Evolutionary conservation across 2,329 filamentous ascomycete genomes (phyloP), one percentile per base, ranked within the genome.

Genomic region (Cucurbitaria berberidis): DNA sequence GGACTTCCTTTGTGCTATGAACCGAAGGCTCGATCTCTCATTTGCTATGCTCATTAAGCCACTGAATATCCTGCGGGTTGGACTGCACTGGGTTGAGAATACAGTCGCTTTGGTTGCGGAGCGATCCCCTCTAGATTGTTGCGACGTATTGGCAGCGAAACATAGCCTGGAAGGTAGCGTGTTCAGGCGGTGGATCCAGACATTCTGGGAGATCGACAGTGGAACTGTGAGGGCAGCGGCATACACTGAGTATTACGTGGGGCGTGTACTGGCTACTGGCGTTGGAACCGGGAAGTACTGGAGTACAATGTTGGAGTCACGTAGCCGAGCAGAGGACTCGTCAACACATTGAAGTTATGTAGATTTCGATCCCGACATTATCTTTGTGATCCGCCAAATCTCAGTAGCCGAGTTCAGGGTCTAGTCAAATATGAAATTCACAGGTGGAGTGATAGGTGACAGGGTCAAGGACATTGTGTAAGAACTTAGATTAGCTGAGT

Each of bases 141-240:
- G 11, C 15, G 50, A 42, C 5, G 6, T 22, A 15, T 22, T 51
- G 32, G 32, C 32, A 1, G 16, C 42, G 10, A 45, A 45, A 18
- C 35, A 44, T 19, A 55, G 51, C 8, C 16, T 43, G 6, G 55
- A 58, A 44, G 52, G 57, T 0, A 36, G 43, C 3, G 22, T 53
- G n/a, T 57, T 51, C 35, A 40, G 44, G 19, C 26, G 16, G 8
- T 60, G 57, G 57, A 45, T 58, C 6, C 39, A 40, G 5, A 49
- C 46, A 1, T 53, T 60, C 15, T 6, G 38, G n/a, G 57, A 60
- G 30, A n/a, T 48, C 11, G 57, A 51, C 10, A 10, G 13, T 9
- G 48, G 48, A 2, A 8, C 34, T 10, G 29, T 35, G 4, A 21
- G 30, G 18, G 18, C 32, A 0, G 38, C 36, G 8, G 18, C 9